Percentiles rank a stretch among this genome's conserved stretches.
phyloP scores from a whole-genome alignment of 1,284 basidiomycete species.

The Malassezia cuniculi region DNA sequence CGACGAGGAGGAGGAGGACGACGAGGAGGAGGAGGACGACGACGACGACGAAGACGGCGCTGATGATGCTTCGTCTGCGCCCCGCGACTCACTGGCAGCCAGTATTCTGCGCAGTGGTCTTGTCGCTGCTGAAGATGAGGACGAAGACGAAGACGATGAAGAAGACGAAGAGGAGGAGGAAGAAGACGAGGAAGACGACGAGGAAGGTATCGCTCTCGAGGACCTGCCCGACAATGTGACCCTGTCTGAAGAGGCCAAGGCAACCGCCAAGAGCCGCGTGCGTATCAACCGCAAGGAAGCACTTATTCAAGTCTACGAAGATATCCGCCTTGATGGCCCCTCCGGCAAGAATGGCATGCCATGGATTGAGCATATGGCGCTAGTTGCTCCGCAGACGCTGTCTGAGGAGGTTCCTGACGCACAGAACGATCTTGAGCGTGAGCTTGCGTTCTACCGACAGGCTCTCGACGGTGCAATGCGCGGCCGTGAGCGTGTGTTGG shows the following conservation, averaged over 20 bases:
- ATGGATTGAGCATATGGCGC: conserved; percentile 41
- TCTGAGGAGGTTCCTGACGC: conserved; percentile 53
- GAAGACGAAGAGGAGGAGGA: conserved; percentile 21
- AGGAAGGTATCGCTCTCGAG: conserved; percentile 21
- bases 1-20: conserved; percentile 21
- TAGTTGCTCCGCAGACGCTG: conserved; percentile 23
- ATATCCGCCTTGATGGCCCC: conserved; percentile 27
- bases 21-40: conserved; percentile 18
- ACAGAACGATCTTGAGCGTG: conserved; percentile 77
- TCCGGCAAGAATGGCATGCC: conserved; percentile 20
- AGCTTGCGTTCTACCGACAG: conserved; percentile 96
- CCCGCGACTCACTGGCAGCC: conserved; percentile 36
- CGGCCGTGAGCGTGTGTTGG: conserved; percentile 64
- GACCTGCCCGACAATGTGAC: conserved; percentile 28
- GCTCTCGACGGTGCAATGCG: conserved; percentile 67
- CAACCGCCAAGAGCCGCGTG: conserved; percentile 28
- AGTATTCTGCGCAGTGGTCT: conserved; percentile 37
- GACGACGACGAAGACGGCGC: conserved; percentile 17
- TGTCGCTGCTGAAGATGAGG: conserved; percentile 18
- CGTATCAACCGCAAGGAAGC: conserved; percentile 39
- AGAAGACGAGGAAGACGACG: conserved; percentile 18
- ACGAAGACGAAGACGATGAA: conserved; percentile 22
- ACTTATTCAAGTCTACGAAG: conserved; percentile 26
- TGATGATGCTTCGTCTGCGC: conserved; percentile 15
- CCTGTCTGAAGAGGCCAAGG: conserved; percentile 24